Evolutionary conservation across 805 yeast genomes (phyloP).

Genomic region (Kluyveromyces nonfermentans): DNA sequence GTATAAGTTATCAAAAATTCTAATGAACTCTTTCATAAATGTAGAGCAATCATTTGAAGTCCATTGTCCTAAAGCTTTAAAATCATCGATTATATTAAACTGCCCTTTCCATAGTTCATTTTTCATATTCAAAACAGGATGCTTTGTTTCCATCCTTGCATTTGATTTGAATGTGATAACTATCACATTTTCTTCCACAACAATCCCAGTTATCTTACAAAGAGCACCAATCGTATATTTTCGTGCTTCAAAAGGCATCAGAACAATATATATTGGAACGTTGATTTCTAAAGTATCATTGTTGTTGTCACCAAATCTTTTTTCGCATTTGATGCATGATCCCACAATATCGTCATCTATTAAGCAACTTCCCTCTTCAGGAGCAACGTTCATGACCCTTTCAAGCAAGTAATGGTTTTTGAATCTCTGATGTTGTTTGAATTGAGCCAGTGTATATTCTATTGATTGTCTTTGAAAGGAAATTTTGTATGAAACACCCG

Average conservation of each 20-base stretch:
- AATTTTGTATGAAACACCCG: constrained; percentile 57
- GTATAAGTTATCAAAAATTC: constrained; percentile 9
- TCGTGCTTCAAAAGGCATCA: constrained; percentile 13
- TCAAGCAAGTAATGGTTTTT: constrained; percentile 16
- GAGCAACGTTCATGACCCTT: constrained; percentile 3
- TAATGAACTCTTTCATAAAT: constrained; percentile 1
- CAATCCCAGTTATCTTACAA: constrained; percentile 10
- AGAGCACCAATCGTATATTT: constrained; percentile 13
- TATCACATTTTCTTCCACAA: constrained; percentile 8
- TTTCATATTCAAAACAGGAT: constrained; percentile 12
- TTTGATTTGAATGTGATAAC: constrained; percentile 14
- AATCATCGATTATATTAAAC: constrained; percentile 20
- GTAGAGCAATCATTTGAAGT: constrained; percentile 6
- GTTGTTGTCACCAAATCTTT: constrained; percentile 5
- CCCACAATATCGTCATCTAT: constrained; percentile 20
- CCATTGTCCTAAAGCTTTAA: constrained; percentile 29
- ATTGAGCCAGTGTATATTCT: constrained; percentile 37
- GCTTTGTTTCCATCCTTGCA: constrained; percentile 10
- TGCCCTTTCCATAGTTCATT: constrained; percentile 11
- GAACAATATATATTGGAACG: constrained; percentile 28
- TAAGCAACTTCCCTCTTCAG: constrained; percentile 14
- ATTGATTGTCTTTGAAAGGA: constrained; percentile 40
- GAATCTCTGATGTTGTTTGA: constrained; percentile 16
- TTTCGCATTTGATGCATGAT: constrained; percentile 16
- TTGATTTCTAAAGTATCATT: constrained; percentile 22